Evolutionary conservation across 192 early-diverging fungal genomes (phyloP).

Genomic region (Neocallimastix lanati): DNA sequence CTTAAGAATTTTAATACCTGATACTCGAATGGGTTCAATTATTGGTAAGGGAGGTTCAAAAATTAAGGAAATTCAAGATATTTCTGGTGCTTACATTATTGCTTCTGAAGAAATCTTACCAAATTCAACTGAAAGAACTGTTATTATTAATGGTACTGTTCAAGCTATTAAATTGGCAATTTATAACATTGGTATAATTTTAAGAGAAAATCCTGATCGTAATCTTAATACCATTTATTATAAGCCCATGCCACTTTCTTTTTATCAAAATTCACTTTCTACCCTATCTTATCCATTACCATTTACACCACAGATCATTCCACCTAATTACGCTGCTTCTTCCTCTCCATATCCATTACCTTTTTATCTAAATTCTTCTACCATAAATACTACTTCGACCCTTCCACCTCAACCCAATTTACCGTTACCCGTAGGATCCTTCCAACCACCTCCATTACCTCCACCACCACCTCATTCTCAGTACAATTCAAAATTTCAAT

Average conservation of each 20-base stretch:
- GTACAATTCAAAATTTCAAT: not conserved
- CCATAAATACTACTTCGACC: not conserved
- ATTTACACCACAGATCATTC: not conserved
- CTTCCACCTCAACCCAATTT: not conserved
- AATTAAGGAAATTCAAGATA: not conserved
- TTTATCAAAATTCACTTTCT: not conserved
- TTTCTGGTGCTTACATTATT: not conserved
- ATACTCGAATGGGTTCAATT: conserved; percentile 46
- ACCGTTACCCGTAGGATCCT: not conserved
- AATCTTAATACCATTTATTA: not conserved
- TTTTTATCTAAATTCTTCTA: not conserved
- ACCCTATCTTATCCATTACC: not conserved
- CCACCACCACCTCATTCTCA: not conserved
- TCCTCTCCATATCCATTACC: not conserved
- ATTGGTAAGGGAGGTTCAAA: not conserved
- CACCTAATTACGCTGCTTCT: not conserved
- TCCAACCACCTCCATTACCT: not conserved
- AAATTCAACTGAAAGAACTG: not conserved
- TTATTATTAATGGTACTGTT: not conserved
- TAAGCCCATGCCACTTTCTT: not conserved
- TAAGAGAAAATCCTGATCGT: not conserved
- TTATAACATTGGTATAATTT: not conserved
- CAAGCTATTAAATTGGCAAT: not conserved
- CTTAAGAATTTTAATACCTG: conserved; percentile 60
- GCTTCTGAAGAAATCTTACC: not conserved